These are phyloP conservation scores for Wickerhamiella galacta DNA, from an alignment of 805 yeast genomes.

Conservation along the genomic window DNA sequence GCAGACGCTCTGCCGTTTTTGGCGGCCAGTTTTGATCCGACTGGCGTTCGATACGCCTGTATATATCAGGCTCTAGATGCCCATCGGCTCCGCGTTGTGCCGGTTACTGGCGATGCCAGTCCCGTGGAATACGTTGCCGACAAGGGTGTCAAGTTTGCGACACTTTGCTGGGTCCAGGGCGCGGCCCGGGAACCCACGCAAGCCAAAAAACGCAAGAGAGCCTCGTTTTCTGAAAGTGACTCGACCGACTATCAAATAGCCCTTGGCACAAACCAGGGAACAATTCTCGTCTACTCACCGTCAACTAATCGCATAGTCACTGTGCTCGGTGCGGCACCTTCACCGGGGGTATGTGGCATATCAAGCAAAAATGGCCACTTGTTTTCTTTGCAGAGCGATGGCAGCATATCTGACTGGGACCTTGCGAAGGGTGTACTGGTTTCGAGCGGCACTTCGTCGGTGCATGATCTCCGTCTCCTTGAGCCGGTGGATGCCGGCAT, in stretches of 20 bases:
- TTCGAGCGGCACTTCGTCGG: constrained; percentile 13
- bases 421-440: constrained; percentile 27
- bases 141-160: constrained; percentile 33
- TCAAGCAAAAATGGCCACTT: constrained; percentile 1
- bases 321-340: constrained; percentile 17
- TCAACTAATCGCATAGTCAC: constrained; percentile 38
- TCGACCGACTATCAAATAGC: constrained; percentile 34
- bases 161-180: constrained; percentile 31
- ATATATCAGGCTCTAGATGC: constrained; percentile 53
- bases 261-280: constrained; percentile 50
- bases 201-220: constrained; percentile 12
- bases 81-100: constrained; percentile 50
- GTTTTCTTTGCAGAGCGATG: constrained; percentile 9
- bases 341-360: constrained; percentile 3
- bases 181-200: constrained; percentile 18
- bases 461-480: constrained; percentile 9
- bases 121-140: constrained; percentile 35
- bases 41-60: constrained; percentile 46
- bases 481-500: constrained; percentile 23
- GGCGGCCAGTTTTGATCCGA: constrained; percentile 35
- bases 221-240: constrained; percentile 1
- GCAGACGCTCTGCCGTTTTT: constrained; percentile 9
- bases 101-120: constrained; percentile 28
- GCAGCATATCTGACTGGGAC: constrained; percentile 44
- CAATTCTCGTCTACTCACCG: constrained; percentile 51